A percentile compares a stretch with the other conserved stretches of the same genome.
Conservation (phyloP, 768 basidiomycete species). For the Lactarius sanguifluus region DNA sequence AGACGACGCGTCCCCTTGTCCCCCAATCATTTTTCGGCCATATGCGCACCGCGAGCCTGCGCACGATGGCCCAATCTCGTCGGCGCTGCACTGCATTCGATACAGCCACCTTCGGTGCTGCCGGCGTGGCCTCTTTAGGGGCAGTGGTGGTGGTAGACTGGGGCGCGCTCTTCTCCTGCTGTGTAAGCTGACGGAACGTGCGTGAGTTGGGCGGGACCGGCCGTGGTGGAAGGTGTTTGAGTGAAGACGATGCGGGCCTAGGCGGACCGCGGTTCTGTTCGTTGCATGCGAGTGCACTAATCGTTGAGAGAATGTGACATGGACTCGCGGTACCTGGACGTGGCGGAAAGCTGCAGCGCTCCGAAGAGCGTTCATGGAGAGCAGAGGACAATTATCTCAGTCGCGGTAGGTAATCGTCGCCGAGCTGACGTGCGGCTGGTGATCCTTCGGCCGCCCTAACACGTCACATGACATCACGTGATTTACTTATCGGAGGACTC, state of each 20-base stretch:
- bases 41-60: constrained; percentile 79
- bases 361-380: constrained; percentile 17
- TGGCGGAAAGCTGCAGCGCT: background rate
- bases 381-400: background rate
- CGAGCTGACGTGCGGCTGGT: background rate
- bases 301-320: background rate
- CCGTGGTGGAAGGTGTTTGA: background rate
- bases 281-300: background rate
- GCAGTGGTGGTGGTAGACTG: background rate
- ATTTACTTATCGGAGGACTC: too few relatives aligned
- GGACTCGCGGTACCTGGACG: background rate
- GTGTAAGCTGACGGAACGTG: constrained; percentile 12
- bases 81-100: constrained; percentile 52
- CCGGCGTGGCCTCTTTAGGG: background rate
- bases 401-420: background rate
- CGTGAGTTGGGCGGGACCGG: background rate
- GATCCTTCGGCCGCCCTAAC: too few relatives aligned
- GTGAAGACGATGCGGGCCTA: background rate
- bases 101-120: background rate
- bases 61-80: constrained; percentile 87
- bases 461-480: too few relatives aligned
- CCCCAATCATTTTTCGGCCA: constrained; percentile 89
- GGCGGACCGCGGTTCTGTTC: constrained; percentile 9
- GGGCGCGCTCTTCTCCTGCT: constrained; percentile 4
- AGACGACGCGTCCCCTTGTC: constrained; percentile 76